Evolutionary conservation across 1,284 basidiomycete genomes (phyloP).

Genomic region (Ustilago nuda): DNA sequence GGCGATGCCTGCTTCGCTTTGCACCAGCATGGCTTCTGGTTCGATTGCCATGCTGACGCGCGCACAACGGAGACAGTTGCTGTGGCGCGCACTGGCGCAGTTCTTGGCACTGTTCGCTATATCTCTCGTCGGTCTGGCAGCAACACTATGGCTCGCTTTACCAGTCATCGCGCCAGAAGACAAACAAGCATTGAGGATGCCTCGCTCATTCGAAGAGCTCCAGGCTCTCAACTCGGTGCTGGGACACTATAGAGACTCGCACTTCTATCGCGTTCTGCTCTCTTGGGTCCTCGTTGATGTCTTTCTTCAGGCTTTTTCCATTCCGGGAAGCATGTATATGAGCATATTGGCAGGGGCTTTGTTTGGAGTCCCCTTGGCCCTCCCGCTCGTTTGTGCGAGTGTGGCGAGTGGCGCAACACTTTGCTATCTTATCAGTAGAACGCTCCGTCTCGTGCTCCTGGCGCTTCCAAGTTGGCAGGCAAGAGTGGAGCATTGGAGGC

Average conservation of each 20-base stretch:
- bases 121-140: conserved; percentile 45
- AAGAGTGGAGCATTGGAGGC: conserved; percentile 82
- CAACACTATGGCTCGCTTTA: conserved; percentile 55
- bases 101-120: conserved; percentile 55
- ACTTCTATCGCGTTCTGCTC: conserved; percentile 68
- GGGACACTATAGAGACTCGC: conserved; percentile 70
- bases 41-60: background rate
- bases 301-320: conserved; percentile 93
- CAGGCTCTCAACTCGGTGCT: conserved; percentile 67
- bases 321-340: conserved; percentile 98
- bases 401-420: conserved; percentile 90
- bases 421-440: conserved; percentile 90
- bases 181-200: conserved; percentile 64
- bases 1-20: conserved; percentile 1
- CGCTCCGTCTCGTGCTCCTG: conserved; percentile 75
- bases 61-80: conserved; percentile 34
- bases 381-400: conserved; percentile 90
- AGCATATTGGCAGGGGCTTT: conserved; percentile 95
- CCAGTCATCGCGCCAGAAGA: conserved; percentile 55
- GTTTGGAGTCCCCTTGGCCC: conserved; percentile 89
- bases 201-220: conserved; percentile 70
- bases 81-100: conserved; percentile 45
- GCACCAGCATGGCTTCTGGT: background rate
- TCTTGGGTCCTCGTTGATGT: conserved; percentile 78
- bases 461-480: conserved; percentile 79